These are phyloP conservation scores for Chaetomium tenue DNA, from an alignment of 495 filamentous ascomycete genomes.

Conservation along the genomic window DNA sequence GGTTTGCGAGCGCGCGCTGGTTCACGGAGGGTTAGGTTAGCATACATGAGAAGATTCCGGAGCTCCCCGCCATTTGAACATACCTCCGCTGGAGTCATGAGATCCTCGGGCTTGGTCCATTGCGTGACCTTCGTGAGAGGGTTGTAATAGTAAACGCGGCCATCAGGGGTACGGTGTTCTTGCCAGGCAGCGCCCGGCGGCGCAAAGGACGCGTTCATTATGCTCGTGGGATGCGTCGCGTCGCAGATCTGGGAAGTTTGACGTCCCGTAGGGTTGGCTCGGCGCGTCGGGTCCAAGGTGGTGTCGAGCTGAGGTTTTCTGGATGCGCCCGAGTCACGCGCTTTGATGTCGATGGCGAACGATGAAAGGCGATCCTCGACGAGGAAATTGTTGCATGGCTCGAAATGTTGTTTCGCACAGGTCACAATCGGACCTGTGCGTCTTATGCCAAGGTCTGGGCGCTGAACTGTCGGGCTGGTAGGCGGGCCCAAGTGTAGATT, in stretches of 20 bases:
- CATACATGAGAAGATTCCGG: neutral
- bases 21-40: neutral
- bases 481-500: too few species aligned
- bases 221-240: conserved; percentile 49
- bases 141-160: conserved; percentile 93
- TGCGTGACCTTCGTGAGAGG: conserved; percentile 79
- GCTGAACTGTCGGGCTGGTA: neutral
- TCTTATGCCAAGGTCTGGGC: neutral
- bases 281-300: neutral
- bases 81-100: conserved; percentile 88
- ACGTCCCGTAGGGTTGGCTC: neutral
- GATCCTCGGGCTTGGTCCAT: conserved; percentile 88
- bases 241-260: neutral
- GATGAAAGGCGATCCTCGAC: neutral
- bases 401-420: conserved; percentile 8
- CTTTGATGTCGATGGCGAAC: neutral
- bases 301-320: neutral
- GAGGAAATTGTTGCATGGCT: neutral
- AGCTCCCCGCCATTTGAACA: conserved; percentile 21
- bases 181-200: conserved; percentile 65
- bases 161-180: conserved; percentile 79
- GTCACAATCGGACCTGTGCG: neutral
- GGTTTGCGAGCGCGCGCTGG: conserved; percentile 74
- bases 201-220: conserved; percentile 50
- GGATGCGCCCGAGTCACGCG: conserved; percentile 6